A percentile compares a stretch with the other conserved stretches of the same genome.
Evolutionary conservation across 495 filamentous ascomycete species (phyloP).

Genomic region (Penicillium macrosclerotiorum): DNA sequence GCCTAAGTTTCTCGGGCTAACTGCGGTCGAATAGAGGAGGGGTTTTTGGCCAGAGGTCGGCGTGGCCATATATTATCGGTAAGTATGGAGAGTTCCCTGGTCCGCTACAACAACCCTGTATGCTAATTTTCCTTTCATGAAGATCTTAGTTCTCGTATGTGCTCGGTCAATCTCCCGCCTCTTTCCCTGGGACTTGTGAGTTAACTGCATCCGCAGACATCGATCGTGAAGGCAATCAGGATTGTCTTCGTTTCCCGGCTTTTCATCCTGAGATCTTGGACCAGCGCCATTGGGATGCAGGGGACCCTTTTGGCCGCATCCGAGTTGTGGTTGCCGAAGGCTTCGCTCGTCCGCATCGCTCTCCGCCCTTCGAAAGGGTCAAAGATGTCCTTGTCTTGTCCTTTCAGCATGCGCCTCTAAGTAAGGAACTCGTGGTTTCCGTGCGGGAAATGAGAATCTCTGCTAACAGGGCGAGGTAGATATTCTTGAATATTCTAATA

Average conservation of each 20-base stretch:
- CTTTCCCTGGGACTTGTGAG: neutral
- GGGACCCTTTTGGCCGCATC: conserved; percentile 69
- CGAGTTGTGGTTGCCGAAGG: conserved; percentile 79
- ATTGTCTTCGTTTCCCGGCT: conserved; percentile 65
- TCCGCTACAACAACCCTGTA: neutral
- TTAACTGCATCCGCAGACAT: conserved; percentile 45
- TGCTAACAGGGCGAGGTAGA: conserved; percentile 43
- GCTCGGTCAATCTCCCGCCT: conserved; percentile 7
- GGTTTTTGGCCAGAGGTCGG: conserved; percentile 51
- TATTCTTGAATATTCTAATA: conserved; percentile 70
- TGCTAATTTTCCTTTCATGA: neutral
- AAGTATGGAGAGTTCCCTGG: conserved; percentile 11
- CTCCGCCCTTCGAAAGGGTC: conserved; percentile 63
- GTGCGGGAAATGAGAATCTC: neutral
- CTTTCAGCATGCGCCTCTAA: conserved; percentile 81
- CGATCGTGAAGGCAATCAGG: conserved; percentile 58
- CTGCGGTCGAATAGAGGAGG: conserved; percentile 39
- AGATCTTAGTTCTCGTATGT: conserved; percentile 28
- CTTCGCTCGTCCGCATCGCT: conserved; percentile 46
- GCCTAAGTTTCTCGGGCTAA: neutral
- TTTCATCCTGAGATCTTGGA: conserved; percentile 71
- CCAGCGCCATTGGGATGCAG: conserved; percentile 70
- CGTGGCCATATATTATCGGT: conserved; percentile 64
- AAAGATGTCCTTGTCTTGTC: conserved; percentile 76
- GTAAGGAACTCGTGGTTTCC: conserved; percentile 40